A percentile compares a stretch with the other conserved stretches of the same genome.
phyloP scores from a whole-genome alignment of 2,329 filamentous ascomycete species.

The Exutisphaerella laricina region DNA sequence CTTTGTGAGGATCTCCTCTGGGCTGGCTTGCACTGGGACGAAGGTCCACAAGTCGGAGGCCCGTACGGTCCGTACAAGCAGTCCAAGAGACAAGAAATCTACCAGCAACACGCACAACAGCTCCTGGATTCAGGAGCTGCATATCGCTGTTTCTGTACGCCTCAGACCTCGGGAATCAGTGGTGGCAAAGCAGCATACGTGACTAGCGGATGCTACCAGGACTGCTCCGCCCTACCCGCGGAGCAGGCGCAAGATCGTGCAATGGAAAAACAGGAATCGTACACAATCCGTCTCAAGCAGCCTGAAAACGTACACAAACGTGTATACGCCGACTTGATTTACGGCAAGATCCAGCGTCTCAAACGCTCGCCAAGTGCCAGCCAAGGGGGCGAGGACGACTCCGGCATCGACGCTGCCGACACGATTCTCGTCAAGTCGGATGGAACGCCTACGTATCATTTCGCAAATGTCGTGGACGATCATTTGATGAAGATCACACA shows the following conservation, averaged over 20 bases:
- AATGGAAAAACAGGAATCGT: conserved; percentile 55
- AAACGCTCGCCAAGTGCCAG: conserved; percentile 27
- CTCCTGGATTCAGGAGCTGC: conserved; percentile 68
- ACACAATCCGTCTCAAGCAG: conserved; percentile 71
- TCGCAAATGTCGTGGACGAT: conserved; percentile 96
- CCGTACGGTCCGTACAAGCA: conserved; percentile 81
- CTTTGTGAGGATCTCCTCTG: conserved; percentile 77
- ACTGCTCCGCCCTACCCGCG: conserved; percentile 61
- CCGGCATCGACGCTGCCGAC: conserved; percentile 61
- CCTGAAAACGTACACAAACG: conserved; percentile 53
- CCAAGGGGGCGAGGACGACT: conserved; percentile 27
- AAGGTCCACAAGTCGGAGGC: conserved; percentile 80
- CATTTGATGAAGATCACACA: conserved; percentile 94
- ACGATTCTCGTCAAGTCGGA: conserved; percentile 89
- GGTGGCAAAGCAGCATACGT: conserved; percentile 59
- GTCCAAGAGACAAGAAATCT: conserved; percentile 73
- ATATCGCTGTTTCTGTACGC: conserved; percentile 90
- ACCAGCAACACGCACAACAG: conserved; percentile 62
- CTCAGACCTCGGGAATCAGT: conserved; percentile 29
- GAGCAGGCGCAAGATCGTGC: conserved; percentile 68
- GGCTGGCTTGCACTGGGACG: conserved; percentile 89
- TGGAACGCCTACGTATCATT: conserved; percentile 90
- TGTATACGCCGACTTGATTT: conserved; percentile 71
- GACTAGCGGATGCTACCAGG: conserved; percentile 61
- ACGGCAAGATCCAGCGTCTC: conserved; percentile 55